Conservation (phyloP, 495 filamentous ascomycete species). For the Aspergillus leporis region DNA sequence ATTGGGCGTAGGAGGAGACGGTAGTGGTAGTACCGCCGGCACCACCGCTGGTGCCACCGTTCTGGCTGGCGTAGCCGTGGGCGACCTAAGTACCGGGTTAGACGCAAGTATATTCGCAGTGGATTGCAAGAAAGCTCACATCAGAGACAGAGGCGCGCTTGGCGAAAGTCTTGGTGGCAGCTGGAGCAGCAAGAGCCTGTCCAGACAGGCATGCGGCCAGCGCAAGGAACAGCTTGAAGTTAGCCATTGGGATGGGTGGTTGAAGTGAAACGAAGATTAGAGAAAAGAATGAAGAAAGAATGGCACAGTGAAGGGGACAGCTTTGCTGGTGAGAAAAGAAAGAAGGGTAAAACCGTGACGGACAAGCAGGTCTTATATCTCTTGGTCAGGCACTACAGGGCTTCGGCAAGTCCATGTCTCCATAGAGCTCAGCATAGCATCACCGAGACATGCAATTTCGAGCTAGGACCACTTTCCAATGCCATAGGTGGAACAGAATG, state of each 20-base stretch:
- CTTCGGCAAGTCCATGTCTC: background rate
- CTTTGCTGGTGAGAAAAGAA: slow-evolving; percentile 5
- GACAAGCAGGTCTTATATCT: background rate
- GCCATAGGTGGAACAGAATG: background rate
- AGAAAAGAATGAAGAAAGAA: slow-evolving; percentile 9
- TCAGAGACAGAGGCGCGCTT: slow-evolving; percentile 34
- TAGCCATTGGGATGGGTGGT: slow-evolving; percentile 22
- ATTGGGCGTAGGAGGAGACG: slow-evolving; percentile 56
- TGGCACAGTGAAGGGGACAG: slow-evolving; percentile 11
- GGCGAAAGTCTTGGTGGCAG: slow-evolving; percentile 19
- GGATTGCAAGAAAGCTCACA: slow-evolving; percentile 18
- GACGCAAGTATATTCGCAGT: background rate
- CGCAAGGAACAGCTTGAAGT: slow-evolving; percentile 30
- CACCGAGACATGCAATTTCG: background rate
- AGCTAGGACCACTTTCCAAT: background rate
- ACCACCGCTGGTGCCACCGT: slow-evolving; percentile 61
- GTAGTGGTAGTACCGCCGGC: slow-evolving; percentile 58
- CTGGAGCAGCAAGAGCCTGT: slow-evolving; percentile 32
- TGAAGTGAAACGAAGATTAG: slow-evolving; percentile 6
- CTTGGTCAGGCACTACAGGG: background rate
- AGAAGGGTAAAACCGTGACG: background rate
- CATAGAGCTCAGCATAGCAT: background rate
- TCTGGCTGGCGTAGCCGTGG: slow-evolving; percentile 43
- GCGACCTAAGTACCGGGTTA: slow-evolving; percentile 21
- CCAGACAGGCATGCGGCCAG: slow-evolving; percentile 30